Conservation (phyloP, 2,329 filamentous ascomycete genomes). For the Akanthomyces uredinophilus region DNA sequence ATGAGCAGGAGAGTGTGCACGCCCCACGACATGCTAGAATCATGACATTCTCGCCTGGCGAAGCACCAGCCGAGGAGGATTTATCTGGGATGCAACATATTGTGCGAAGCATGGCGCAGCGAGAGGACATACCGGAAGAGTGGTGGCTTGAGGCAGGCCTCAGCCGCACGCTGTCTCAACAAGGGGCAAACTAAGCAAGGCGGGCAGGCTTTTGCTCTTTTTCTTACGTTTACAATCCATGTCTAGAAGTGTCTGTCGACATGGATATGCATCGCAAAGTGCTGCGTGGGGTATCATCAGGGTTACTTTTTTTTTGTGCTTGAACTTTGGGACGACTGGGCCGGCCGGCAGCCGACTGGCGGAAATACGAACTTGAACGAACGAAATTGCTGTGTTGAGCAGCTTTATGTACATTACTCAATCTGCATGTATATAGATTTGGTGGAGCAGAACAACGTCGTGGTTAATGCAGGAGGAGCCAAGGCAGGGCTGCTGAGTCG, state of each 20-base stretch:
- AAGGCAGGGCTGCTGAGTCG: background rate
- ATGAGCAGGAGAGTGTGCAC: conserved; percentile 24
- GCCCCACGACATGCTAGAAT: conserved; percentile 14
- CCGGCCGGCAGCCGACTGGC: background rate
- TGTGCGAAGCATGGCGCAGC: conserved; percentile 61
- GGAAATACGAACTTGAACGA: background rate
- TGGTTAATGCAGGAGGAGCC: background rate
- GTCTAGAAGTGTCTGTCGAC: background rate
- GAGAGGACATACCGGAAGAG: conserved; percentile 74
- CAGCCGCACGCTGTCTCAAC: conserved; percentile 47
- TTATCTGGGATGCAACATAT: conserved; percentile 65
- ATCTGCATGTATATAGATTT: conserved; percentile 3
- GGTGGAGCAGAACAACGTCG: background rate
- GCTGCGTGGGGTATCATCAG: background rate
- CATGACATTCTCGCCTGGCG: conserved; percentile 22
- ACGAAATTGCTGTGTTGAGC: background rate
- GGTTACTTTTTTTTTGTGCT: background rate
- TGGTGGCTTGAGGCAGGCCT: conserved; percentile 73
- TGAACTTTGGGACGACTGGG: background rate
- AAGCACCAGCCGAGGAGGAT: conserved; percentile 32
- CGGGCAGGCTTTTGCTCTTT: background rate
- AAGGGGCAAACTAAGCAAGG: conserved; percentile 18
- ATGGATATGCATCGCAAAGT: background rate
- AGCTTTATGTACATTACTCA: background rate
- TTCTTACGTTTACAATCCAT: background rate